Evolutionary conservation across 371 early-diverging fungal genomes (phyloP).

Genomic region (Rhizopus delemar): DNA sequence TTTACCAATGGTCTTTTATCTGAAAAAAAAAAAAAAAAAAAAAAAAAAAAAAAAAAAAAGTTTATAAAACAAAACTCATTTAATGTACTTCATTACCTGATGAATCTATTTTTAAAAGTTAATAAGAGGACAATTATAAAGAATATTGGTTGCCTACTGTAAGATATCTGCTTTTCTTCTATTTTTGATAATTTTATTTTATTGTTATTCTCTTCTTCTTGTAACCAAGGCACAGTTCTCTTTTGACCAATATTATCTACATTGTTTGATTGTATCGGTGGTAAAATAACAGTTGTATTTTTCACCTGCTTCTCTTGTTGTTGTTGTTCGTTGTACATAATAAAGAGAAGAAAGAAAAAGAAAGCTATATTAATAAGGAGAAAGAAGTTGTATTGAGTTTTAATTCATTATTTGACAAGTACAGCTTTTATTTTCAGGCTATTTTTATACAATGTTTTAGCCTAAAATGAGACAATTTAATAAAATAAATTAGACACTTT

Average conservation of each 20-base stretch:
- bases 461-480: no score
- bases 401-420: no score
- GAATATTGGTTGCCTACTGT: not conserved
- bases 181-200: conserved; percentile 17
- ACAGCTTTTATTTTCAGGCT: no score
- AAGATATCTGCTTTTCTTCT: conserved; percentile 1
- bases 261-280: conserved; percentile 15
- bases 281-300: conserved; percentile 6
- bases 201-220: conserved; percentile 15
- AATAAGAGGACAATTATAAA: no score
- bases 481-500: no score
- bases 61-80: not conserved
- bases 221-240: conserved; percentile 21
- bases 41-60: not conserved
- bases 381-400: no score
- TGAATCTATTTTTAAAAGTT: not conserved
- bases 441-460: no score
- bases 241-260: conserved; percentile 18
- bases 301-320: not conserved
- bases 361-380: not conserved
- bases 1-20: not conserved
- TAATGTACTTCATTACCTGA: not conserved
- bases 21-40: not conserved
- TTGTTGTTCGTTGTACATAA: not conserved
- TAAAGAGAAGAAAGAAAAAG: not conserved